Evolutionary conservation across 75 land plant genomes (phyloP).

Genomic region (Larix kaempferi): DNA sequence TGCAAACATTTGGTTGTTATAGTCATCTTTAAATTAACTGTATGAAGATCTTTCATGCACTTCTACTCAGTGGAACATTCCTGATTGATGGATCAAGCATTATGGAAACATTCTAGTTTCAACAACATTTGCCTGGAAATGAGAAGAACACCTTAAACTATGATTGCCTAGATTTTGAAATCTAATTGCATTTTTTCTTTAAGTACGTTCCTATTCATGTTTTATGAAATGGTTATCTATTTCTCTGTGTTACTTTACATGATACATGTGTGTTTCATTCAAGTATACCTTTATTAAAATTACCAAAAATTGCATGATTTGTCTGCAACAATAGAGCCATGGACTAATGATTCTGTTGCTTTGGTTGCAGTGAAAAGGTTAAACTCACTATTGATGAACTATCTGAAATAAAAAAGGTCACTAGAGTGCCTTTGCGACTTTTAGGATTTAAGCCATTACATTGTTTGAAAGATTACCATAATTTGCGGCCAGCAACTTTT

Average conservation of each 20-base stretch:
- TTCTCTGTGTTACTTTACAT: not conserved
- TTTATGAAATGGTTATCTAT: not conserved
- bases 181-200: not conserved
- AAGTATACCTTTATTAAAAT: not conserved
- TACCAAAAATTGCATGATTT: not conserved
- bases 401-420: slow-evolving; percentile 67
- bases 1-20: too few relatives aligned
- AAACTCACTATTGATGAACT: slow-evolving; percentile 62
- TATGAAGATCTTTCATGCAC: not conserved
- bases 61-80: not conserved
- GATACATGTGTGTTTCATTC: not conserved
- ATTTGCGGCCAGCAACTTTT: slow-evolving; percentile 91
- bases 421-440: slow-evolving; percentile 73
- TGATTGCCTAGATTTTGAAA: not conserved
- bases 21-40: not conserved
- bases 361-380: slow-evolving; percentile 58
- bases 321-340: not conserved
- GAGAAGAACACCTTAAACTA: not conserved
- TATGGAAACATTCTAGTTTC: not conserved
- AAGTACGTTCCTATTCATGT: not conserved
- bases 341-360: not conserved
- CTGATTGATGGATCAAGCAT: not conserved
- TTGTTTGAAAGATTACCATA: slow-evolving; percentile 88
- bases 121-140: not conserved
- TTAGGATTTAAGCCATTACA: slow-evolving; percentile 88